Evolutionary conservation across 75 land plant genomes (phyloP).

Genomic region (Chamaecyparis obtusa): DNA sequence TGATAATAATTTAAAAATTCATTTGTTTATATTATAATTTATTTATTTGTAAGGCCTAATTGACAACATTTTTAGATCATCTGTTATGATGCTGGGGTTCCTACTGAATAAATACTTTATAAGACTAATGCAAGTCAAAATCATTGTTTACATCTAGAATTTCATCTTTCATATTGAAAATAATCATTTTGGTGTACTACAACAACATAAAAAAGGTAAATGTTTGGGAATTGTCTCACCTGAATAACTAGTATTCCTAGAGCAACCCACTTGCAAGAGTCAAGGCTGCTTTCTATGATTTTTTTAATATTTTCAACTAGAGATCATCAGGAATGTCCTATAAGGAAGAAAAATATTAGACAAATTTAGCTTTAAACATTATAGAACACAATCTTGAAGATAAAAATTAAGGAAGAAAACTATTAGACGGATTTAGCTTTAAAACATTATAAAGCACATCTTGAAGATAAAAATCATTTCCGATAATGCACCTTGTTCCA

Average conservation of each 20-base stretch:
- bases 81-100: background rate
- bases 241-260: conserved; percentile 48
- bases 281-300: conserved; percentile 55
- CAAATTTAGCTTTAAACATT: background rate
- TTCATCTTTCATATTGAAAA: background rate
- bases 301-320: conserved; percentile 63
- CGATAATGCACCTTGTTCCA: conserved; percentile 67
- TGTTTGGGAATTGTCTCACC: conserved; percentile 33
- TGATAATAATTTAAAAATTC: background rate
- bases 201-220: background rate
- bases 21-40: background rate
- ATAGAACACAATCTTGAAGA: background rate
- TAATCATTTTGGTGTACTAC: background rate
- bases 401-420: background rate
- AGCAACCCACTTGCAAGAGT: conserved; percentile 73
- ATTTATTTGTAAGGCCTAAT: background rate
- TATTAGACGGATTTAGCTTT: no score
- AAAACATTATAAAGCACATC: no score
- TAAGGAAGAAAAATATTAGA: background rate
- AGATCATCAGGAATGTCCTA: conserved; percentile 84
- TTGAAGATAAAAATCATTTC: no score
- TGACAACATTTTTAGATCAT: background rate
- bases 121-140: background rate
- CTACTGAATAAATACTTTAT: background rate
- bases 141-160: background rate